Evolutionary conservation across 495 filamentous ascomycete species (phyloP), one percentile per base, ranked within the genome.

Genomic region (Staphylotrichum longicolle): DNA sequence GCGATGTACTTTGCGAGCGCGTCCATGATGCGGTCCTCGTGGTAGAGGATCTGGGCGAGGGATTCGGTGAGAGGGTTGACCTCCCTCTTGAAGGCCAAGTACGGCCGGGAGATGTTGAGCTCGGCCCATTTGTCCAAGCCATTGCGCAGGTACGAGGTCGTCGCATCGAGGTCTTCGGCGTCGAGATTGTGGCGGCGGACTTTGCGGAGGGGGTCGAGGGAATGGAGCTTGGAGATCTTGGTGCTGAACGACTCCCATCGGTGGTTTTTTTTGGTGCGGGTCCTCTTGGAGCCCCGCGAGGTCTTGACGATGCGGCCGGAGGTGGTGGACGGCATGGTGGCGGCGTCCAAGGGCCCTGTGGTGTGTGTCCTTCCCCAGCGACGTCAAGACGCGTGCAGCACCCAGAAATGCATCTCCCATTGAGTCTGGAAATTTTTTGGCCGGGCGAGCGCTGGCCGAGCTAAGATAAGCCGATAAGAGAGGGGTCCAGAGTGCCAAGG

Each of bases 211-310:
- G 94, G 93, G 68, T 98, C 93, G 78, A 99, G 81, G 41, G 81
- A 82, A 68, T 79, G 93, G 72, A 98, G 80, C 73, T 94, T 96
- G 64, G 91, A 85, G 70, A 99, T 91, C 71, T 96, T 96, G 73
- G 87, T 80, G 41, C 90, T 91, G 75, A 99, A 99, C 52, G 86
- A 85, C 78, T 99, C 89, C 82, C 91, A 98, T 73, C 88, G 82
- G 72, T 96, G 90, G 37, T 87, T 86, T 66, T 66, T 89, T 92
- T 63, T 86, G 86, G 37, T 91, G 88, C 63, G 80, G 8, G 91
- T 96, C 63, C 84, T 80, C 66, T 74, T 78, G 76, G 88, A 86
- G 61, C 80, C 75, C 75, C 86, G 86, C 57, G 79, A 81, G 69
- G 85, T 78, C 75, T 88, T 90, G 30, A 77, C 74, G 68, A 86